Base-by-base conservation (phyloP, 257 asterid species). In the Schizonepeta tenuifolia region DNA sequence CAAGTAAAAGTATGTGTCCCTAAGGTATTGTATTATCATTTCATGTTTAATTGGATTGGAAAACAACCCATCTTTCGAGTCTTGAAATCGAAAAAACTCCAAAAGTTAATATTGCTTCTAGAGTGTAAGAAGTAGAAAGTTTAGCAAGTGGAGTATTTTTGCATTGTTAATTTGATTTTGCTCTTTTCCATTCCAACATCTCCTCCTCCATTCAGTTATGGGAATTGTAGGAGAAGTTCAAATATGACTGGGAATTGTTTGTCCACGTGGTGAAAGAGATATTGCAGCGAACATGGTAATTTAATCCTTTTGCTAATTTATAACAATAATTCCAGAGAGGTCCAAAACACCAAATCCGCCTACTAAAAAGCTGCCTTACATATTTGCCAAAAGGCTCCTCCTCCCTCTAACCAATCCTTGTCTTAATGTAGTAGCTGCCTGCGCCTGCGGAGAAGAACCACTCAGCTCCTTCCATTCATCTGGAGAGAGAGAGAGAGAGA, bases 331-430 rank as follows among this genome's bases (percentile, higher is more conserved):
- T 35, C 35, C 70, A 22, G 13, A 5, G 57, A 43, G 70, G 55
- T 57, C 54, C 73, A 66, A 70, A 31, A 60, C 9, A 35, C 65
- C 7, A 49, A 60, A 60, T 17, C 9, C 18, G n/a, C 73, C 79
- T 82, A 75, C 74, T 31, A 77, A 63, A 81, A 74, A 72, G 79
- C 66, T 56, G 77, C 72, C 74, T 71, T 72, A 67, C 11, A 8
- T 38, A 38, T 38, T 38, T 70, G 62, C 79, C 60, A 51, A 72
- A 64, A 73, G 51, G 71, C 75, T 79, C 43, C 26, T n/a, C n/a
- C n/a, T n/a, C n/a, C 28, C 21, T 75, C 80, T 15, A 31, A 81
- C 44, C 24, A 59, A 57, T 68, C 60, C 20, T 63, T 35, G 59
- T 70, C 56, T 70, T 74, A 14, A 74, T 63, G 75, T 65, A 59